Base-by-base conservation (phyloP, 2,329 filamentous ascomycete genomes). In the Neonectria hederae region DNA sequence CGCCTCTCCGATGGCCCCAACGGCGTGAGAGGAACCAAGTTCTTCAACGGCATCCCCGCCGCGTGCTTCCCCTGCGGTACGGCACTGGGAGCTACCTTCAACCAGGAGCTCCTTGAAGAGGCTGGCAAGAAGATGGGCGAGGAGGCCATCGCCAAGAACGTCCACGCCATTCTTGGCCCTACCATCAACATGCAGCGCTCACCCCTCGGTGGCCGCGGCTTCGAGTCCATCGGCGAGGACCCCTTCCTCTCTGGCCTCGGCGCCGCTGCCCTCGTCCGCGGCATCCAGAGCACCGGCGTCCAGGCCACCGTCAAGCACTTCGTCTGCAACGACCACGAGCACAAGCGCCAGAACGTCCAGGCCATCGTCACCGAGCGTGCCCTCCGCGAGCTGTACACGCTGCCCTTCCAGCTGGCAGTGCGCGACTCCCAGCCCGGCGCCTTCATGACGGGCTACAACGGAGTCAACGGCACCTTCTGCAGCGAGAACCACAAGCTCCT, bases 1-100 rank as follows among this genome's bases (percentile, higher is more conserved):
- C 87, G 90, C 52, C 83, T 89, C 51, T 86, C 87, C 40, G 90
- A 92, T 70, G 90, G 90, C 0, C 90, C 90, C 40, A 92, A 91
- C 75, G 90, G 90, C 54, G 86, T 90, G 35, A 83, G 90, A 67
- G 90, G 89, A 54, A 88, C 86, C 51, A 87, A 86, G 69, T 91
- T 90, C 81, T 91, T 92, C 78, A 87, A 89, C 69, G 87, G 89
- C 56, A 78, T 83, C 32, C 82, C 81, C 24, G 84, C 87, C 1
- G 87, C 87, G n/a, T 89, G 87, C 70, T 84, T 89, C 68, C 87
- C 87, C 11, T 88, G 86, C 65, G 86, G 86, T 22, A 87, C 86
- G 0, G 84, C 81, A 1, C 79, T 89, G 6, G 87, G 84, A 28
- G 81, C 87, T 5, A 89, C 87, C 24, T 89, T 86, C 74, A 87